Evolutionary conservation across 2,329 filamentous ascomycete species (phyloP), one percentile per base, ranked within the genome.

Genomic region (Stagonosporopsis rhizophila): DNA sequence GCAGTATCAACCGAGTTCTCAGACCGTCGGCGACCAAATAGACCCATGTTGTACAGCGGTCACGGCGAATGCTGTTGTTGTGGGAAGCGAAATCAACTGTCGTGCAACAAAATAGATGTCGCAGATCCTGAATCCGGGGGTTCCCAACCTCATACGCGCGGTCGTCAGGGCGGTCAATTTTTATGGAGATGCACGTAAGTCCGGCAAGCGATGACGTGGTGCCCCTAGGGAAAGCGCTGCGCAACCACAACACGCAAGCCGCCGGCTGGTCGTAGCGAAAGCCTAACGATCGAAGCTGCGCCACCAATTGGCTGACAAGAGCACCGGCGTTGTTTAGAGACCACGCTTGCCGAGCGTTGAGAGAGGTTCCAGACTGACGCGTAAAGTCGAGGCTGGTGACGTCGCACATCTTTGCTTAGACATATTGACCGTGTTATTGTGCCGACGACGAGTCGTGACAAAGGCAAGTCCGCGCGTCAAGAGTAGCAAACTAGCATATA

Each of bases 1-100:
- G 57, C 58, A 9, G 65, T 62, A 42, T 65, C 57, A 30, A 53
- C 59, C 37, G 65, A 62, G 56, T 66, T 49, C 50, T 62, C 42
- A 34, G 61, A 68, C 34, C 55, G 52, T 30, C 61, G 65, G 42
- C 67, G 70, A 44, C 56, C 57, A 59, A 72, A 73, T 56, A 74
- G 60, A 39, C 52, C 46, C 52, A 44, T 44, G 27, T 1, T 44
- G 28, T 49, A 30, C 40, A 48, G 49, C 37, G 35, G 30, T 12
- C 28, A 30, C 22, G 28, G 15, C 19, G 22, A 44, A 27, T 47
- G 20, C 35, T 17, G 35, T 17, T 28, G 23, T 39, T 27, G 49
- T 34, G 41, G 19, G 15, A 51, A 45, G 42, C 45, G 51, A 41
- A 52, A 38, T 38, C 40, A 39, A 46, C 42, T 51, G 53, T 56